A percentile compares a stretch with the other conserved stretches of the same genome.
phyloP scores from a whole-genome alignment of 352 stramenopile species.

The Phytophthora pisi region DNA sequence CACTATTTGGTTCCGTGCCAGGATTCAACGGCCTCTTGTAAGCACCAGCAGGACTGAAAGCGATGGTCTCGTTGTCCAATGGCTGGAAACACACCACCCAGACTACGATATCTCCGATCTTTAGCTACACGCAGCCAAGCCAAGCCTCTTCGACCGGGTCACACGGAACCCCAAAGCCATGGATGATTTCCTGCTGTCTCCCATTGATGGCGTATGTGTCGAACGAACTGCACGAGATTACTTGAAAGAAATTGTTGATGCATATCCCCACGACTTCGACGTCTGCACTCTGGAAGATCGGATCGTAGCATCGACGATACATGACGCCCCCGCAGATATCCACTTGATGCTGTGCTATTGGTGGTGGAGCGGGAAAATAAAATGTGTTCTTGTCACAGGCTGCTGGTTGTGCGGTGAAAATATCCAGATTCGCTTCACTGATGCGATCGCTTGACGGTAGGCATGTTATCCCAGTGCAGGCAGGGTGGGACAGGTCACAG shows the following conservation, averaged over 20 bases:
- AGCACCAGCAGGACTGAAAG: neutral
- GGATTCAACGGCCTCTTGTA: neutral
- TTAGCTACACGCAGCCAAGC: constrained; percentile 12
- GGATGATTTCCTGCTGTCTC: constrained; percentile 10
- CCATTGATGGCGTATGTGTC: constrained; percentile 2
- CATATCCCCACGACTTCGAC: constrained; percentile 7
- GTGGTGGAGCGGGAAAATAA: neutral
- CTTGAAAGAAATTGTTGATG: constrained; percentile 16
- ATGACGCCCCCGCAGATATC: constrained; percentile 12
- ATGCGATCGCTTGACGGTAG: neutral
- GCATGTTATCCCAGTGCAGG: constrained; percentile 1
- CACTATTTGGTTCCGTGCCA: neutral
- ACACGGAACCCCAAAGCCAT: constrained; percentile 6
- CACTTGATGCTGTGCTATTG: constrained; percentile 2
- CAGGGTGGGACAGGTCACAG: constrained; percentile 9
- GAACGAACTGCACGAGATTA: constrained; percentile 8
- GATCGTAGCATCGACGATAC: constrained; percentile 8
- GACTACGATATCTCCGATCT: neutral
- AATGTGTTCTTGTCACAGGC: neutral
- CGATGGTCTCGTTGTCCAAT: neutral
- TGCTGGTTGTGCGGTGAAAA: constrained; percentile 3
- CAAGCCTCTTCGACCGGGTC: constrained; percentile 12
- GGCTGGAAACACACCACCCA: neutral
- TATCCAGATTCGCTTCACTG: neutral
- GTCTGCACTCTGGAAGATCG: neutral